phyloP scores from a whole-genome alignment of 192 early-diverging fungal genomes.

The Pilobolus umbonatus region DNA sequence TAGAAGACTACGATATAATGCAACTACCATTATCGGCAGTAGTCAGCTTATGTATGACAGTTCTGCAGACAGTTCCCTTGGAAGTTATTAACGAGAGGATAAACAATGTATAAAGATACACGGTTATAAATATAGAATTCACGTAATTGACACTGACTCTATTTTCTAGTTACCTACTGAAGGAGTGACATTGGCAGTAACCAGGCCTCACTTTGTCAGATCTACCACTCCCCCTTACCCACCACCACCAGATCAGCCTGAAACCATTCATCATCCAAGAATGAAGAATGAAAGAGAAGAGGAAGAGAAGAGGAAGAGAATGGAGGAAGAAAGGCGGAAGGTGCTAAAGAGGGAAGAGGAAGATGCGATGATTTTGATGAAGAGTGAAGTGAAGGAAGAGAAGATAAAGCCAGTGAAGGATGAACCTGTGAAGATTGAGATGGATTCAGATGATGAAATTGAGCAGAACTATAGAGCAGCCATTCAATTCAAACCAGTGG shows the following conservation, averaged over 20 bases:
- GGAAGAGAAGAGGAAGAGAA: too few relatives aligned
- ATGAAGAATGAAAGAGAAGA: neutral
- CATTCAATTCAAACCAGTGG: neutral
- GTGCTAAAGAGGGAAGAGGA: neutral
- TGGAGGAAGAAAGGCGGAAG: neutral
- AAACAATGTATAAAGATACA: constrained; percentile 7
- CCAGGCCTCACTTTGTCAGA: neutral
- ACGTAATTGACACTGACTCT: too few relatives aligned
- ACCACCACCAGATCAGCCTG: constrained; percentile 10
- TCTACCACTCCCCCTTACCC: constrained; percentile 13
- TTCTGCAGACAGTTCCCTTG: constrained; percentile 23
- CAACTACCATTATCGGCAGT: constrained; percentile 26
- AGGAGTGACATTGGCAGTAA: constrained; percentile 1
- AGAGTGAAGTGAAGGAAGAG: neutral
- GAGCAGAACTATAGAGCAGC: neutral
- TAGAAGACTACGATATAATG: constrained; percentile 21
- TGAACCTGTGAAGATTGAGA: too few relatives aligned
- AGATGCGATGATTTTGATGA: neutral
- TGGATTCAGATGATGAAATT: neutral
- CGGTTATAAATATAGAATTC: neutral
- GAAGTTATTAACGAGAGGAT: constrained; percentile 20
- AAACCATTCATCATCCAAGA: neutral
- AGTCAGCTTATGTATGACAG: constrained; percentile 28
- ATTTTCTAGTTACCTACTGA: constrained; percentile 1
- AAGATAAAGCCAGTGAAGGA: neutral